phyloP scores from a whole-genome alignment of 2,329 filamentous ascomycete species.

The Stagonosporopsis chrysanthemi region DNA sequence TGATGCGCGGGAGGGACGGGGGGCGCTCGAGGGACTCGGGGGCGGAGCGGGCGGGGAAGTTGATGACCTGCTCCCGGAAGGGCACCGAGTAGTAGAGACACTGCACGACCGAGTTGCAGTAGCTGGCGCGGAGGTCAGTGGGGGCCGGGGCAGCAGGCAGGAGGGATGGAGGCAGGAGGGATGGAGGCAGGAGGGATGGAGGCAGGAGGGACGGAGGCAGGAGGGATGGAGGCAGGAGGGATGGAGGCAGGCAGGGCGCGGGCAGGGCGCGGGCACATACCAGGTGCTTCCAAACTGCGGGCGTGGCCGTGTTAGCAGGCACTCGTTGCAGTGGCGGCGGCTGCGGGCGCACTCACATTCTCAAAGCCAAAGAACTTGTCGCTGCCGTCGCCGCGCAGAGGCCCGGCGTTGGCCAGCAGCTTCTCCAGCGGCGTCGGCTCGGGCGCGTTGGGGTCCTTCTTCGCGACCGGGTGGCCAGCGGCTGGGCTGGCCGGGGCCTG shows the following conservation, averaged over 20 bases:
- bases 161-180: conserved; percentile 25
- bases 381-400: conserved; percentile 84
- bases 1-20: conserved; percentile 48
- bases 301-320: conserved; percentile 7
- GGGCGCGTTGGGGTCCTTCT: conserved; percentile 66
- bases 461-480: conserved; percentile 57
- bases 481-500: conserved; percentile 59
- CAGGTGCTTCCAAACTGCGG: conserved; percentile 94
- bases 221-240: too few relatives aligned
- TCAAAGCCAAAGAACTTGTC: conserved; percentile 99
- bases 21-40: conserved; percentile 71
- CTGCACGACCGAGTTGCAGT: conserved; percentile 98
- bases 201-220: too few relatives aligned
- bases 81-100: conserved; percentile 94
- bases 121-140: conserved; percentile 63
- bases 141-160: conserved; percentile 14
- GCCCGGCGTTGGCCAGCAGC: conserved; percentile 84
- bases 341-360: conserved; percentile 73
- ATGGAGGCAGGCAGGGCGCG: too few relatives aligned
- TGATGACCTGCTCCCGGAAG: conserved; percentile 93
- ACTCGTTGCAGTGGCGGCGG: background rate
- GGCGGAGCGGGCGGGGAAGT: conserved; percentile 79
- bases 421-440: conserved; percentile 69
- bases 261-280: conserved; percentile 65
- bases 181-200: too few relatives aligned